Evolutionary conservation across 2,329 filamentous ascomycete species (phyloP), one percentile per base, ranked within the genome.

Genomic region (Exophiala spinifera): DNA sequence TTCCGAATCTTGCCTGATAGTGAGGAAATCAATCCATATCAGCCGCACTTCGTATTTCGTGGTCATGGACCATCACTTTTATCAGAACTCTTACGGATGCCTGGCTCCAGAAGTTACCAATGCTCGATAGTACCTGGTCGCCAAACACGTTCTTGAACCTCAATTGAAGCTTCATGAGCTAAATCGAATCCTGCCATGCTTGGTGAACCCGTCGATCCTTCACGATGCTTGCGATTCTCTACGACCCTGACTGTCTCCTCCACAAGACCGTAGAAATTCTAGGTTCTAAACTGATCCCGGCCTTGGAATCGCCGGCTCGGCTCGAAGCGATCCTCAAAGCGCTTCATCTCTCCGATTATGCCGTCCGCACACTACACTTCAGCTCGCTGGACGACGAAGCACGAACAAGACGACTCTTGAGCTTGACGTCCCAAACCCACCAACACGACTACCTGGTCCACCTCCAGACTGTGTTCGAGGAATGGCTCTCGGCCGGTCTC

Each of bases 191-290:
- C 23, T 51, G 51, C 49, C 45, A 57, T 55, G 48, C 49, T 55
- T 17, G 23, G 28, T 10, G 11, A 31, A 31, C 8, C 8, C 28
- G 7, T 31, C 10, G 28, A 31, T n/a, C 28, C 10, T 31, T 44
- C 39, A 64, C 52, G 49, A 64, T 64, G 62, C 46, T 62, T 39
- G 57, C 59, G 43, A 60, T 60, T 45, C 61, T 64, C 37, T 62
- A 60, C 55, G 61, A 64, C 57, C 50, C 55, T 55, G 55, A 57
- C 42, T 59, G 56, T 28, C 62, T 64, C 37, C 61, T 61, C 8
- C 62, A 64, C 49, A 31, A 60, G 21, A 64, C 62, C 3, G 57
- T 63, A n/a, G 62, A 64, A 46, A 33, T 63, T 8, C 47, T 64
- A 2, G 61, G 61, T 21, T 59, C 62, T 15, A 59, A 56, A 42